Evolutionary conservation across 78 protist species (phyloP), one percentile per base, ranked within the genome.

Genomic region (Dictyostelium firmibasis): DNA sequence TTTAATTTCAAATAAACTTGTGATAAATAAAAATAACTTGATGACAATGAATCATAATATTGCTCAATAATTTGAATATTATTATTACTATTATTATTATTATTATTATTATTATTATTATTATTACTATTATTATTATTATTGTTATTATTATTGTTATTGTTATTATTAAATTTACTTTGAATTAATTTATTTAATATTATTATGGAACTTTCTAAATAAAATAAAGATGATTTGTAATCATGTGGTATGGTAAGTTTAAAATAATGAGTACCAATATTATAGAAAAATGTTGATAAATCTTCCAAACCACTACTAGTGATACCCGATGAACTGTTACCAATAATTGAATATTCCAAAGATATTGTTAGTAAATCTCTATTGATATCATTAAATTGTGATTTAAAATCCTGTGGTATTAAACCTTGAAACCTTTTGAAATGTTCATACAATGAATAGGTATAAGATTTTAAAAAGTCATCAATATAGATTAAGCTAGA

Each of bases 351-450:
- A 33, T 31, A 77, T 16, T 72, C 84, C 8, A 36, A 44, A 14
- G 44, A 27, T 23, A 82, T 60, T 9, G 53, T 35, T 31, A 50
- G 6, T n/a, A 82, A 18, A 16, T 33, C 50, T 9, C 41, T 14
- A 82, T 82, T 82, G n/a, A 25, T 82, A 25, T 82, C 75, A 4
- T 57, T 31, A 16, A 82, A 60, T 82, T 57, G 62, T 7, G 47
- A 41, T 43, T 77, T 77, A 25, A 77, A 77, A 77, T 35, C 50
- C 3, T 38, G 23, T 6, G 33, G 41, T 2, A 82, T 44, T 13
- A 25, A 27, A 18, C 75, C 86, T 44, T 57, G 62, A 27, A 82
- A 35, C 29, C 85, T 81, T 47, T 81, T 81, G 16, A 81, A 81
- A 47, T 47, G 20, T 25, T 47, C 69, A 47, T 47, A 47, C 2